Evolutionary conservation across 768 basidiomycete species (phyloP), one percentile per base, ranked within the genome.

Genomic region (Porphyrellus cyaneotinctus): DNA sequence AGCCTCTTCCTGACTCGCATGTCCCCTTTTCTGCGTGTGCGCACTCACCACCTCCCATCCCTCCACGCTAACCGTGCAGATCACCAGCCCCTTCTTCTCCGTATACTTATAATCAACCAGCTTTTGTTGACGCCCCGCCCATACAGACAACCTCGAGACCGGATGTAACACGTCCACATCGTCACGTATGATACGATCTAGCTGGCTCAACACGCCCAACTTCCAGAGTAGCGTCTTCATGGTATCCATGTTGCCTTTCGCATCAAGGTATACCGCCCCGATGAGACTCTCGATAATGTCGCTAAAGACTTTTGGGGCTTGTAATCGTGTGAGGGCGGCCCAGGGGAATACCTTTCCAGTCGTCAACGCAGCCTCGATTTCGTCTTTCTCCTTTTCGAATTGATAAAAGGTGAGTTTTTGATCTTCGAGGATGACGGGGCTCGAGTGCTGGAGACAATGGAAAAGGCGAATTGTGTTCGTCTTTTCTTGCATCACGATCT

Each of bases 221-320:
- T 53, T 73, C 22, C 68, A 58, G 39, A 89, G 70, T 0, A 88
- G 74, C 0, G 56, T 50, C 17, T 74, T 74, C 33, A 82, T 78
- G 17, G 69, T 72, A 23, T 78, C 75, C 22, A 87, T 69, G 56
- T 79, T 65, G 5, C 87, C 88, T 1, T 57, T 59, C 0, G 83
- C 80, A 63, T 91, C 88, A 26, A 90, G 75, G 62, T 78, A 89
- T n/a, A 84, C 80, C 1, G 87, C 88, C 10, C 88, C 88, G 31
- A 90, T 74, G 26, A 88, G 58, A 58, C 84, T 86, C 70, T 90
- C 88, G 22, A 90, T 67, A 68, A 90, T 85, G 68, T 91, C 88
- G 61, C 87, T 87, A 61, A 89, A 74, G 63, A 89, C 80, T 60
- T 89, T 90, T 4, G 87, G 84, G 1, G 88, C 84, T 64, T 90